Percentiles rank a stretch among this genome's conserved stretches.
These are phyloP conservation scores for Thelonectria rubi DNA, from an alignment of 2,329 filamentous ascomycete genomes.

Conservation along the genomic window DNA sequence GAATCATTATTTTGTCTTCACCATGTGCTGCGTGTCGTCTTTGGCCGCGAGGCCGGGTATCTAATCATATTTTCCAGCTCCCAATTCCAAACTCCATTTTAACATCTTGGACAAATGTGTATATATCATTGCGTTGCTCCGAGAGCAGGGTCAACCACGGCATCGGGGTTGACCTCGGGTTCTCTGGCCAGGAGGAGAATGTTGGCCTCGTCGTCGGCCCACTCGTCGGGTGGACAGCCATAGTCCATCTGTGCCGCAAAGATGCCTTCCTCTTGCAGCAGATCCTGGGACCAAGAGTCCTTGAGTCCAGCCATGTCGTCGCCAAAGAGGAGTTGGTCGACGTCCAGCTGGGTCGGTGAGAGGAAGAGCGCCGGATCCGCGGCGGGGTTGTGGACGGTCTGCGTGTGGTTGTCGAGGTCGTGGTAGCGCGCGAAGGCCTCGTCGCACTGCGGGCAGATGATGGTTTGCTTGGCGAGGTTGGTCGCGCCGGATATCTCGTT, in stretches of 20 bases:
- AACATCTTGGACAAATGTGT: not conserved
- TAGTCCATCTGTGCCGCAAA: slow-evolving; percentile 49
- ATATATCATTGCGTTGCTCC: slow-evolving; percentile 22
- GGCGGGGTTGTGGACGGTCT: slow-evolving; percentile 40
- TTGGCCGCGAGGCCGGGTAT: slow-evolving; percentile 36
- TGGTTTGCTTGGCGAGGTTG: slow-evolving; percentile 52
- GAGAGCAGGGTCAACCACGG: slow-evolving; percentile 47
- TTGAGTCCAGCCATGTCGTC: slow-evolving; percentile 26
- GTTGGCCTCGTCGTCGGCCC: slow-evolving; percentile 56
- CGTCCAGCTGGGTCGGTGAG: slow-evolving; percentile 32
- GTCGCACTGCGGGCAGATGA: slow-evolving; percentile 57
- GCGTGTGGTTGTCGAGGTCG: slow-evolving; percentile 59
- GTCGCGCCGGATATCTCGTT: slow-evolving; percentile 55
- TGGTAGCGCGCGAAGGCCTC: slow-evolving; percentile 60
- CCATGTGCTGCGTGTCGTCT: slow-evolving; percentile 27
- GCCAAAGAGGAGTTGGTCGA: slow-evolving; percentile 35
- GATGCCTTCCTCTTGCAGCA: slow-evolving; percentile 43
- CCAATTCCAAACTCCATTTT: slow-evolving; percentile 21
- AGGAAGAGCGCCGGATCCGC: slow-evolving; percentile 39
- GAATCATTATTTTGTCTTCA: not conserved
- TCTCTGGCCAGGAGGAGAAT: slow-evolving; percentile 52
- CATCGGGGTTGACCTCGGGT: slow-evolving; percentile 33
- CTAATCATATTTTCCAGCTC: slow-evolving; percentile 30
- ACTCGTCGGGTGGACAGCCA: slow-evolving; percentile 49
- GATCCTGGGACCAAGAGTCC: slow-evolving; percentile 37